Evolutionary conservation across 1,284 basidiomycete species (phyloP), one percentile per base, ranked within the genome.

Genomic region (Sporisorium reilianum): DNA sequence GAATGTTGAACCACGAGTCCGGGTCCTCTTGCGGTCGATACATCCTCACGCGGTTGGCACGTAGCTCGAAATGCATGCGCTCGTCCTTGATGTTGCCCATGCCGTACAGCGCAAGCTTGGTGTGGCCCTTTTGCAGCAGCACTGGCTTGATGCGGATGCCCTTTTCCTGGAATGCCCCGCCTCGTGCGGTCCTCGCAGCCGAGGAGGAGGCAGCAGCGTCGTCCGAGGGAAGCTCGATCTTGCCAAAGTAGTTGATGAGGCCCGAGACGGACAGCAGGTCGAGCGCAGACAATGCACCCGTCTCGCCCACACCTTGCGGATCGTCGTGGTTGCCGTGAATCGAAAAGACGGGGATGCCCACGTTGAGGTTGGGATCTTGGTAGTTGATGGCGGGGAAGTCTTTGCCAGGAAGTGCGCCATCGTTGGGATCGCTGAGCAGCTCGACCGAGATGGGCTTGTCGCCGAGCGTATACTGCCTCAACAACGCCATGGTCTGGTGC

Each of bases 311-410:
- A 23, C 96, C 97, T 86, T 99, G 97, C 32, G 97, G 96, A 79
- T 99, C 96, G 83, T 99, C 97, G 85, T 99, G 97, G 83, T 99
- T 99, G 44, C 96, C 97, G 81, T 99, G 96, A 48, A 99, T 99
- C 0, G 95, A 97, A 86, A 99, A 99, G 23, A 98, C 92, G 2
- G 97, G 97, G 28, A 97, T 93, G 22, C 90, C 91, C 55, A 99
- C 89, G 81, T 99, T 99, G 64, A 98, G 88, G 84, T 99, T 98
- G 0, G 91, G 90, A 82, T 99, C 97, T 86, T 99, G 95, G 81
- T 99, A 99, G 84, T 99, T 99, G 76, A 99, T 88, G 0, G 94
- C 93, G 3, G 97, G 96, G 82, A 98, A 99, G 26, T 65, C 23
- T 10, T 34, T 61, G 26, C 52, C 46, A 9, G 63, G 58, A 22